Percentiles rank a stretch among this genome's conserved stretches.
Evolutionary conservation across 495 filamentous ascomycete genomes (phyloP).

Genomic region (Staphylotrichum longicolle): DNA sequence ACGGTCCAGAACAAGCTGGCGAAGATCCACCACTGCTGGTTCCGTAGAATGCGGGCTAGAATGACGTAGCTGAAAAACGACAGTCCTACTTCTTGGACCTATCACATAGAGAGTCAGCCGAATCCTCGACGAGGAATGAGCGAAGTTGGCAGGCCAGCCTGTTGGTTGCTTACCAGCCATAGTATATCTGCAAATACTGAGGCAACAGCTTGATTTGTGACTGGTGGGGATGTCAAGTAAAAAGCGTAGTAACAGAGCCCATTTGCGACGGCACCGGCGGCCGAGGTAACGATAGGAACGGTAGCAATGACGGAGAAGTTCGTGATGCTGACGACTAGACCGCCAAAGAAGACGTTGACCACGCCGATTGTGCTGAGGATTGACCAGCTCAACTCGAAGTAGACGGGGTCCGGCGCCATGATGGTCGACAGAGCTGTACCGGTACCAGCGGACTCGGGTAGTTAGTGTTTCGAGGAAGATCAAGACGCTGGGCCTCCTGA

Average conservation of each 20-base stretch:
- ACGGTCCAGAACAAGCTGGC: slow-evolving; percentile 36
- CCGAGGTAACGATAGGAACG: slow-evolving; percentile 36
- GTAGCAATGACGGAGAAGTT: slow-evolving; percentile 28
- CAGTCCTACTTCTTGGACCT: slow-evolving; percentile 42
- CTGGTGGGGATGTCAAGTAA: slow-evolving; percentile 29
- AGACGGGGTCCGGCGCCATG: slow-evolving; percentile 13
- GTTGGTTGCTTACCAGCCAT: slow-evolving; percentile 32
- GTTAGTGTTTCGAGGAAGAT: no score
- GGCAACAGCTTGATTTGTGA: slow-evolving; percentile 24
- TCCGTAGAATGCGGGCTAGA: slow-evolving; percentile 31
- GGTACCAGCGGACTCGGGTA: no score
- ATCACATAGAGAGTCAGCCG: neutral
- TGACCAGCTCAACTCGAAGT: slow-evolving; percentile 41
- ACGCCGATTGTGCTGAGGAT: slow-evolving; percentile 39
- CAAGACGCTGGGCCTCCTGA: no score
- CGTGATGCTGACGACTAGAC: slow-evolving; percentile 33
- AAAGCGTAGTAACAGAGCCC: slow-evolving; percentile 42
- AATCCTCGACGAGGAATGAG: neutral
- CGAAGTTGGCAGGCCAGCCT: no score
- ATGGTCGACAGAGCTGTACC: neutral
- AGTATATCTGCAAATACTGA: slow-evolving; percentile 35
- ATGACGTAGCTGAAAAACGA: slow-evolving; percentile 44
- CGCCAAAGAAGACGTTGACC: slow-evolving; percentile 31
- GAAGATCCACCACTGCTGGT: slow-evolving; percentile 26
- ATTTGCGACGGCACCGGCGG: slow-evolving; percentile 34